Percentiles rank a stretch among this genome's conserved stretches.
phyloP scores from a whole-genome alignment of 176 grass and related monocot genomes.

The Thalia dealbata region DNA sequence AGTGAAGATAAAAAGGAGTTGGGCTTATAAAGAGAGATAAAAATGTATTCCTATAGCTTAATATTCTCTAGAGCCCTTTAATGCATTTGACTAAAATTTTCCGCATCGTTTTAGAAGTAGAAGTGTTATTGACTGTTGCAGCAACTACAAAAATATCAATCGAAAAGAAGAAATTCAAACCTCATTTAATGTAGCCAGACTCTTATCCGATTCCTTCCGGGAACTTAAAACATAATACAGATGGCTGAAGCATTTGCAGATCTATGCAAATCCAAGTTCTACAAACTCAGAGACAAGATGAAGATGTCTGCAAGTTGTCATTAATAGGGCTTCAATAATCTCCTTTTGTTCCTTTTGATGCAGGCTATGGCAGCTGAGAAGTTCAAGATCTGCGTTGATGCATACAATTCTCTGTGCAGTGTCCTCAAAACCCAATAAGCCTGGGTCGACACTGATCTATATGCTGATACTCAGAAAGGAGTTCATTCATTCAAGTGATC shows the following conservation, averaged over 20 bases:
- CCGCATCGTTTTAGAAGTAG: neutral
- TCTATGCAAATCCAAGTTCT: neutral
- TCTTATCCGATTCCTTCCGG: no score
- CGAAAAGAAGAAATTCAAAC: no score
- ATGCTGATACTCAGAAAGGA: no score
- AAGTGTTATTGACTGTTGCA: neutral
- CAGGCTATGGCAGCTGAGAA: slow-evolving; percentile 68
- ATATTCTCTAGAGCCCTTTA: neutral
- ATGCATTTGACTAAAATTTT: neutral
- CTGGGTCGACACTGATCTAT: neutral
- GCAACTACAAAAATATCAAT: no score
- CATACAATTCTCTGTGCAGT: slow-evolving; percentile 62
- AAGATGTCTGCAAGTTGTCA: neutral
- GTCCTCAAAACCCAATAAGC: slow-evolving; percentile 34
- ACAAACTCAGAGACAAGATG: neutral
- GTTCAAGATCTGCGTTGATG: slow-evolving; percentile 79
- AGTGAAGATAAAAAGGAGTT: neutral
- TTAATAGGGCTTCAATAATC: neutral
- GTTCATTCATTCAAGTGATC: no score
- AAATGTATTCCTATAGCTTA: neutral
- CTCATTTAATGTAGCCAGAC: no score
- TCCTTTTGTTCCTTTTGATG: slow-evolving; percentile 1
- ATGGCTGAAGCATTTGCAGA: neutral
- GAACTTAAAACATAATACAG: no score
- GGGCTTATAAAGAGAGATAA: neutral